Percentiles rank a stretch among this genome's conserved stretches.
phyloP scores from a whole-genome alignment of 805 yeast genomes.

The Candida alai region DNA sequence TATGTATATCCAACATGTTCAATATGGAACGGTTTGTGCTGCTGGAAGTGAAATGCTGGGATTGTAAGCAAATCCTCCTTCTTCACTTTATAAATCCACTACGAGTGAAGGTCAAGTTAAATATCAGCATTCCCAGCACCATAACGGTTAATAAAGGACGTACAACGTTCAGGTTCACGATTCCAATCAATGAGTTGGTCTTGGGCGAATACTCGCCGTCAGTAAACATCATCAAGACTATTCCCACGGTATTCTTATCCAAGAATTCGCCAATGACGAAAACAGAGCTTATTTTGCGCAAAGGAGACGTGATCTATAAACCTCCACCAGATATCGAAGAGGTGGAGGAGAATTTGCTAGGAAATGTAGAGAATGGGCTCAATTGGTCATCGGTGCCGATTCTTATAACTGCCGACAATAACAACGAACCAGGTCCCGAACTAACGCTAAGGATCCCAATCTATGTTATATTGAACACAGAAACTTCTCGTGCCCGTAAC shows the following conservation, averaged over 20 bases:
- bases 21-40: not conserved
- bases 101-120: slow-evolving; percentile 12
- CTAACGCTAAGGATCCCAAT: slow-evolving; percentile 24
- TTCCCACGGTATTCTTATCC: slow-evolving; percentile 34
- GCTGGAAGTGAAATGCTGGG: slow-evolving; percentile 2
- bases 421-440: not conserved
- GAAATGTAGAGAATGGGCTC: slow-evolving; percentile 20
- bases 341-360: slow-evolving; percentile 12
- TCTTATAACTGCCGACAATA: slow-evolving; percentile 13
- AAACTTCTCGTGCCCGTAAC: slow-evolving; percentile 3
- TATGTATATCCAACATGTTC: slow-evolving; percentile 16
- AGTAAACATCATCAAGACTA: slow-evolving; percentile 23
- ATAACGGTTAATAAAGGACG: not conserved
- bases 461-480: slow-evolving; percentile 23
- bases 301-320: slow-evolving; percentile 7
- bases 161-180: slow-evolving; percentile 9
- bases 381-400: slow-evolving; percentile 38
- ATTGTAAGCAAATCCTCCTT: slow-evolving; percentile 14
- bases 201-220: slow-evolving; percentile 19
- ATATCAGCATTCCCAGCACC: slow-evolving; percentile 6
- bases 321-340: slow-evolving; percentile 12
- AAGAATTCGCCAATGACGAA: slow-evolving; percentile 24
- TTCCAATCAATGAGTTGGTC: slow-evolving; percentile 24
- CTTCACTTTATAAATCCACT: slow-evolving; percentile 33
- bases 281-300: slow-evolving; percentile 22